Evolutionary conservation across 2,329 filamentous ascomycete genomes (phyloP), one percentile per base, ranked within the genome.

Genomic region (Exophiala xenobiotica): DNA sequence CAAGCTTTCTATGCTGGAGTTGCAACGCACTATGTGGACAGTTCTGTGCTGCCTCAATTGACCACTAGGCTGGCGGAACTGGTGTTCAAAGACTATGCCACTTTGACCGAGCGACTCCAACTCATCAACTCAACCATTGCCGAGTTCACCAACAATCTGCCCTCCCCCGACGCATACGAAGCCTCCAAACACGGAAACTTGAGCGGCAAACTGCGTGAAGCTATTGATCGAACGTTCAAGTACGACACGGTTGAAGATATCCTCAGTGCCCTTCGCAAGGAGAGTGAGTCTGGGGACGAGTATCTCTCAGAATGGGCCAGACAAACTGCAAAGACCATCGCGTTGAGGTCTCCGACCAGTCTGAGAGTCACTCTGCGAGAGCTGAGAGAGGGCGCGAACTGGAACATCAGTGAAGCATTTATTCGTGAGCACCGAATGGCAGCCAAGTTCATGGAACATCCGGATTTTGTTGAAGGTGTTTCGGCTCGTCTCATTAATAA

Each of bases 1-100:
- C 88, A 97, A 67, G 87, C 86, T 46, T 91, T 95, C 65, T 96
- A 95, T 73, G 80, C 90, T 39, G 93, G 93, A 52, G 78, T 99
- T 63, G 93, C 93, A 54, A 97, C 93, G 11, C 93, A 99, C 74
- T 99, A 96, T 74, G 76, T 99, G 59, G 88, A 99, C 78, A 96
- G 92, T 37, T 90, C 88, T 54, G 86, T 86, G 60, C 79, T 99
- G 54, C 83, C 87, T 43, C 81, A 82, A 61, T 80, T 99, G 51
- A 90, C 96, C 69, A 79, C 84, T 16, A 88, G 92, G 67, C 80
- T 99, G 20, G 88, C 89, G 1, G 93, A 99, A 73, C 79, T 99
- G 56, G 81, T 85, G 22, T 99, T 99, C 77, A 80, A 81, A 53
- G 95, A 99, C 72, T 82, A 85, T 63, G 82, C 88, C 50, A 60